phyloP scores from a whole-genome alignment of 2,329 filamentous ascomycete genomes.

The Sordariomycetes sp. region DNA sequence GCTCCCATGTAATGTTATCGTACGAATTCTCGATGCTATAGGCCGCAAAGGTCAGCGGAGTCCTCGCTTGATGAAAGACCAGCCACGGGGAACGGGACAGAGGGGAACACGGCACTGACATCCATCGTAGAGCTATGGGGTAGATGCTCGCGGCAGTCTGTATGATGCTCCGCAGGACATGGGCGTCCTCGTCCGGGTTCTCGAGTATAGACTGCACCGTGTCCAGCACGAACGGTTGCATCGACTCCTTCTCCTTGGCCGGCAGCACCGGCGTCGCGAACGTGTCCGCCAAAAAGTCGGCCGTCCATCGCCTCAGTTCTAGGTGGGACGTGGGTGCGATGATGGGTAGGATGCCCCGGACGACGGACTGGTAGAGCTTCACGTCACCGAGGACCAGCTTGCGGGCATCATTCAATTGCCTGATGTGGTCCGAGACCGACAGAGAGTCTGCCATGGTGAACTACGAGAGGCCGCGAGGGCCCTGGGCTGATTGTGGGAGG shows the following conservation, averaged over 20 bases:
- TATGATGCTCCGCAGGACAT: slow-evolving; percentile 75
- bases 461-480: slow-evolving; percentile 1
- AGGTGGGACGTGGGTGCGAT: slow-evolving; percentile 60
- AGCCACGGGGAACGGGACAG: neutral
- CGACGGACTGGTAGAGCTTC: slow-evolving; percentile 80
- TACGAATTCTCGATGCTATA: slow-evolving; percentile 73
- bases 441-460: slow-evolving; percentile 39
- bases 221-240: slow-evolving; percentile 66
- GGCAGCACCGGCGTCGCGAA: slow-evolving; percentile 84
- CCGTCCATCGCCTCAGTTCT: slow-evolving; percentile 87
- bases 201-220: slow-evolving; percentile 60
- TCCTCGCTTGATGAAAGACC: neutral
- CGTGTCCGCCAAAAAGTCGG: slow-evolving; percentile 89
- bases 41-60: neutral
- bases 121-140: slow-evolving; percentile 81
- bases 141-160: slow-evolving; percentile 89
- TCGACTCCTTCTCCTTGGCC: slow-evolving; percentile 64
- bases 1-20: slow-evolving; percentile 73
- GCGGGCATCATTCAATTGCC: slow-evolving; percentile 80
- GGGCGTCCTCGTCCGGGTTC: slow-evolving; percentile 59
- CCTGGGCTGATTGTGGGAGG: neutral
- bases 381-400: slow-evolving; percentile 79
- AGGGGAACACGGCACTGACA: slow-evolving; percentile 49
- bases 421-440: slow-evolving; percentile 62
- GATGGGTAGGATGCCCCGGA: slow-evolving; percentile 86